Percentiles rank a stretch among this genome's conserved stretches.
phyloP scores from a whole-genome alignment of 2,329 filamentous ascomycete species.

The Colletotrichum sublineola region DNA sequence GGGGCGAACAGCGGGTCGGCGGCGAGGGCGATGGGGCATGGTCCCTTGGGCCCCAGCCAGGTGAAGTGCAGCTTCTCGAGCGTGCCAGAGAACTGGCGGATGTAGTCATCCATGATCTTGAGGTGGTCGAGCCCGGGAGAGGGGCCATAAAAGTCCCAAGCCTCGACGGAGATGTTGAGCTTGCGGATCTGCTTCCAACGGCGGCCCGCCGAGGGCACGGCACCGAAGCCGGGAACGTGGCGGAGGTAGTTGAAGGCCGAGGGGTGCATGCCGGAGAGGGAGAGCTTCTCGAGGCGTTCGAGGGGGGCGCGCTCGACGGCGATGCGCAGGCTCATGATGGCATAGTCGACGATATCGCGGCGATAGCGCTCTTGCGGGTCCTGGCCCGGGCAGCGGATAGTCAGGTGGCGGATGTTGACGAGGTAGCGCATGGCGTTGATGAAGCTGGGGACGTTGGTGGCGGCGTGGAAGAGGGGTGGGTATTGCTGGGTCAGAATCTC shows the following conservation, averaged over 20 bases:
- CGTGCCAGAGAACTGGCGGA: slow-evolving; percentile 75
- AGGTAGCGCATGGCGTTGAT: slow-evolving; percentile 79
- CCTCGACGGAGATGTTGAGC: slow-evolving; percentile 79
- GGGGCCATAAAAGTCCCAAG: slow-evolving; percentile 73
- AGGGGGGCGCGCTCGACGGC: slow-evolving; percentile 82
- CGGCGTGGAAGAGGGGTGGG: slow-evolving; percentile 88
- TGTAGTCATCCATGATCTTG: slow-evolving; percentile 85
- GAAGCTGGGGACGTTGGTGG: slow-evolving; percentile 89
- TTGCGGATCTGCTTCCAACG: slow-evolving; percentile 84
- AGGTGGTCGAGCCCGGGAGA: slow-evolving; percentile 76
- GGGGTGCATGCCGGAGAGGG: slow-evolving; percentile 80
- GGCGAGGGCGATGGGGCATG: slow-evolving; percentile 78
- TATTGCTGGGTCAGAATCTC: slow-evolving; percentile 89
- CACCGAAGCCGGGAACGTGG: slow-evolving; percentile 79
- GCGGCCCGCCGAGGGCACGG: slow-evolving; percentile 76
- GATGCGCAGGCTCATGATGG: slow-evolving; percentile 87
- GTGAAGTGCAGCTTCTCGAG: slow-evolving; percentile 81
- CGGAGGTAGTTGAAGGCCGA: slow-evolving; percentile 83
- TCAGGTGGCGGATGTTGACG: slow-evolving; percentile 79
- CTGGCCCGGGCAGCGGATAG: slow-evolving; percentile 82
- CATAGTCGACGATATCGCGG: slow-evolving; percentile 86
- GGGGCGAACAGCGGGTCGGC: slow-evolving; percentile 78
- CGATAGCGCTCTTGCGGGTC: slow-evolving; percentile 77
- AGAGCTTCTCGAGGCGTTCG: slow-evolving; percentile 75
- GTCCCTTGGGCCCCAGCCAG: slow-evolving; percentile 81